Base-by-base conservation (phyloP, 495 filamentous ascomycete genomes). In the Penicillium goetzii region DNA sequence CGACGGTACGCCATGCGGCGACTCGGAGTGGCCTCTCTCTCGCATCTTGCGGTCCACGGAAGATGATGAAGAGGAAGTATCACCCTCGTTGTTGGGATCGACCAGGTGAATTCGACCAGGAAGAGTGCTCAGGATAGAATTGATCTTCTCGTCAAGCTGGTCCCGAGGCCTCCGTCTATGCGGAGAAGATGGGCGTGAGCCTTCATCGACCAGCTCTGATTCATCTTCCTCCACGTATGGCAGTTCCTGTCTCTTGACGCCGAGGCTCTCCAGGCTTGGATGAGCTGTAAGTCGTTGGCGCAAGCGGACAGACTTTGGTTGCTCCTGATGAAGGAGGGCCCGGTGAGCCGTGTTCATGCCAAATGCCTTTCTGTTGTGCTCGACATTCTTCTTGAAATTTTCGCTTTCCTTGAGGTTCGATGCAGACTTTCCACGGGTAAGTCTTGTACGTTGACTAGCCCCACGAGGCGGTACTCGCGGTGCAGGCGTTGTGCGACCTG, bases 111-210 rank as follows among this genome's bases (percentile, higher is more conserved):
- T 96, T 40, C 85, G 86, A 19, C 90, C 87, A 36, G 93, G 92
- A 33, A 99, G 87, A 11, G 83, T 87, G 50, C 88, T 86, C 10
- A 99, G 82, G 52, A 99, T 90, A 21, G 90, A 88, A 72, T 85
- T 90, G 51, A 99, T 93, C 63, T 93, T 92, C 56, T 90, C 86
- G 68, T 96, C 92, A 4, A 99, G 81, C 40, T 90, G 86, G 60
- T 90, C 88, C 41, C 89, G 86, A 10, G 72, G 71, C 68, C 81
- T 81, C 45, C 73, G 68, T 41, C 72, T 78, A 15, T 60, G 60
- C 33, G 68, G 72, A 50, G 74, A 70, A 38, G 71, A 83, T 68
- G 65, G 40, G 55, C 80, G 68, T 25, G 72, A 76, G n/a, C 58
- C 65, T 32, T 49, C 53, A 40, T 70, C 67, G 2, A 60, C 47